Percentiles rank a stretch among this genome's conserved stretches.
Conservation (phyloP, 352 stramenopile species). For the Phytophthora tentaculata region DNA sequence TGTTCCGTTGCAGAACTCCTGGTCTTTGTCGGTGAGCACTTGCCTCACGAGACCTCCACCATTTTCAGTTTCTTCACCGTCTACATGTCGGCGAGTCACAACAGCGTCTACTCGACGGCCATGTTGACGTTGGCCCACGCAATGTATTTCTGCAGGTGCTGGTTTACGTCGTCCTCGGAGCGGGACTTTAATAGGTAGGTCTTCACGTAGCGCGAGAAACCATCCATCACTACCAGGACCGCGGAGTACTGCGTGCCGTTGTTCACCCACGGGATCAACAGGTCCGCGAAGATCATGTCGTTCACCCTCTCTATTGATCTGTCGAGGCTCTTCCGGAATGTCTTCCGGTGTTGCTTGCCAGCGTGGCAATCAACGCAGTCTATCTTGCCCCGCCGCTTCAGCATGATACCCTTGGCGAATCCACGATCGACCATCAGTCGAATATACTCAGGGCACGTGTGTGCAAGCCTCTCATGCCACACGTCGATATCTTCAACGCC, state of each 20-base stretch:
- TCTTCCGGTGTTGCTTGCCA: neutral
- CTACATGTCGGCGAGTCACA: neutral
- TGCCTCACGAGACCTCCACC: neutral
- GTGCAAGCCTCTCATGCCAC: too few relatives aligned
- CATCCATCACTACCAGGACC: constrained; percentile 2
- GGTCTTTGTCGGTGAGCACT: constrained; percentile 5
- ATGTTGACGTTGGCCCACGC: constrained; percentile 14
- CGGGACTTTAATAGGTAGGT: constrained; percentile 1
- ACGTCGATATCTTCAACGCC: neutral
- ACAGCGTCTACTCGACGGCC: neutral
- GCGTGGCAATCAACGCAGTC: neutral
- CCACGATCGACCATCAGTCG: too few relatives aligned
- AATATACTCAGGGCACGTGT: too few relatives aligned
- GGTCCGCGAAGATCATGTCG: too few relatives aligned
- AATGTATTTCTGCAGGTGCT: constrained; percentile 11
- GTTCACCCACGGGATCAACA: too few relatives aligned
- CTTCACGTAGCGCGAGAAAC: constrained; percentile 5
- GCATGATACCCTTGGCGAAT: too few relatives aligned
- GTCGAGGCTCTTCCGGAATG: neutral
- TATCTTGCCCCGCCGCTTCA: neutral
- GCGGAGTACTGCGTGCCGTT: neutral
- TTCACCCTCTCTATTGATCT: neutral
- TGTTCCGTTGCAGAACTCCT: constrained; percentile 11
- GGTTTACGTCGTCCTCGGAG: constrained; percentile 7
- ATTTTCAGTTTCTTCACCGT: too few relatives aligned